phyloP scores from a whole-genome alignment of 176 grass and related monocot species.

The Zoysia pacifica region DNA sequence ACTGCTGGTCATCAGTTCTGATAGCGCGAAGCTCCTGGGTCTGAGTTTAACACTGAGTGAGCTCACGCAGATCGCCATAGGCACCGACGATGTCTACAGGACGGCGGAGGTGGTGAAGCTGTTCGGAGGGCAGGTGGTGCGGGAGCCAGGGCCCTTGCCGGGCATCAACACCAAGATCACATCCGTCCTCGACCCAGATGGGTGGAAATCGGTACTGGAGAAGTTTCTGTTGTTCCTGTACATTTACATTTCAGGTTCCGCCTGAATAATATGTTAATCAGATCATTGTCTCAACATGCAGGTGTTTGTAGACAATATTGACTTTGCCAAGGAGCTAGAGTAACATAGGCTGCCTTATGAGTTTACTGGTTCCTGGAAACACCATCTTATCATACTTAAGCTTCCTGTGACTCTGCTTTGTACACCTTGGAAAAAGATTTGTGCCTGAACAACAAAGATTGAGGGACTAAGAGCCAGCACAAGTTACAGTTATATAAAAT shows the following conservation, averaged over 20 bases:
- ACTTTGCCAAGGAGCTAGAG: slow-evolving; percentile 77
- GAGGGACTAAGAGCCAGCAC: not conserved
- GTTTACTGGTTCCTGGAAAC: not conserved
- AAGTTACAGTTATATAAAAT: not conserved
- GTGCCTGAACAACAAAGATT: not conserved
- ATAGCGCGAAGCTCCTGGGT: not conserved
- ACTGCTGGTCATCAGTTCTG: no score
- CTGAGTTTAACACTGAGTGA: not conserved
- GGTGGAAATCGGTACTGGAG: slow-evolving; percentile 81
- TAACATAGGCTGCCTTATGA: not conserved
- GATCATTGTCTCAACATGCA: slow-evolving; percentile 5
- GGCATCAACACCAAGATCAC: slow-evolving; percentile 85
- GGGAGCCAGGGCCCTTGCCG: slow-evolving; percentile 68
- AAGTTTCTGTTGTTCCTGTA: not conserved
- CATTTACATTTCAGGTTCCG: not conserved
- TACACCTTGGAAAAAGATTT: no score
- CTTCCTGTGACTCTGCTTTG: not conserved
- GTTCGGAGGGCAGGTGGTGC: slow-evolving; percentile 56
- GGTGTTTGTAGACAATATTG: slow-evolving; percentile 82
- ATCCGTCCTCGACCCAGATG: slow-evolving; percentile 76
- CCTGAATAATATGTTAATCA: not conserved
- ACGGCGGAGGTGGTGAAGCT: slow-evolving; percentile 66
- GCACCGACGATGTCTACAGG: slow-evolving; percentile 83
- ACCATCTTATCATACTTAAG: no score
- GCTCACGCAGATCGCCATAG: slow-evolving; percentile 62